Evolutionary conservation across 768 basidiomycete species (phyloP), one percentile per base, ranked within the genome.

Genomic region (Boletus reticuloceps): DNA sequence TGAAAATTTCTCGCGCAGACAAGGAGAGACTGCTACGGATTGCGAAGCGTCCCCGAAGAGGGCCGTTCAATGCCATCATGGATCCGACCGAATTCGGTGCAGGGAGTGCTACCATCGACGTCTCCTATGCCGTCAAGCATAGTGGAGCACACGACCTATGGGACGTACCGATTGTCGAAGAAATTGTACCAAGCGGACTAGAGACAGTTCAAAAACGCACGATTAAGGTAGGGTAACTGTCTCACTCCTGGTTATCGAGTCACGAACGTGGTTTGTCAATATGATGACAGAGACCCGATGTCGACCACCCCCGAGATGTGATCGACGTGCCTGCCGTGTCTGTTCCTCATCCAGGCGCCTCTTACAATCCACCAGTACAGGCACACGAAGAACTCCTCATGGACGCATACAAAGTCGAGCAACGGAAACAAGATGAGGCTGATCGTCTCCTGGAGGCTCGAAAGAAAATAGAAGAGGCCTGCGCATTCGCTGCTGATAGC

Each of bases 291-390:
- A 73, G 80, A 41, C 86, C 86, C 7, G 61, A 73, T 0, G 68
- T 75, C 4, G 65, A 67, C 11, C 76, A 80, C 51, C 78, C 79
- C 0, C 79, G 81, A 39, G 64, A 81, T 20, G 53, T 69, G 20
- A 91, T 91, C 55, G 76, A 80, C 10, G 59, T 88, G 0, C 82
- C 87, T 1, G 87, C 91, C 1, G 81, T 93, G 1, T 62, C 75
- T 1, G 73, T 84, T 4, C 94, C 94, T 0, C 90, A 91, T 60
- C 83, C 83, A 32, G 94, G 94, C 19, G 81, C 87, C 4, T 94
- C 92, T 17, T 98, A 98, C 68, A 97, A 97, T 67, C 94, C 94
- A 0, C 83, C 85, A 0, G 82, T 80, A 1, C 77, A 81, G 5
- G 83, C 86, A 0, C 90, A 96, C 61, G 80, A 82, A 47, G 82